Evolutionary conservation across 495 filamentous ascomycete genomes (phyloP).

Genomic region (Aspergillus baeticus): DNA sequence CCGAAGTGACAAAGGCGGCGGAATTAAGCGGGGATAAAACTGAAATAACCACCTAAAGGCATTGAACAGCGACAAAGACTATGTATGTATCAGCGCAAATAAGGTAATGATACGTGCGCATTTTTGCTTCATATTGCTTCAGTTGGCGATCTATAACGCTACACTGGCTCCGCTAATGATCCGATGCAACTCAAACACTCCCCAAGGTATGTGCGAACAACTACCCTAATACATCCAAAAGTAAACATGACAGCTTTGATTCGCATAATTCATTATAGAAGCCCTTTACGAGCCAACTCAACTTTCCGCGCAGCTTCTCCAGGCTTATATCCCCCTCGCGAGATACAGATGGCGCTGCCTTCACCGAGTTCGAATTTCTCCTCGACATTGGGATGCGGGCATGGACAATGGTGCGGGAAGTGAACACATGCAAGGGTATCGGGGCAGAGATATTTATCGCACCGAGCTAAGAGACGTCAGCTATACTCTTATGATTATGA

Average conservation of each 20-base stretch:
- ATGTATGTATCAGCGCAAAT: neutral
- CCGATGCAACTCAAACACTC: neutral
- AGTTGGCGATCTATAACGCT: neutral
- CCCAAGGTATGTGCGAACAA: neutral
- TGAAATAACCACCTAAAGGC: neutral
- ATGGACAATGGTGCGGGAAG: constrained; percentile 93
- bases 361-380: constrained; percentile 88
- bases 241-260: neutral
- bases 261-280: constrained; percentile 56
- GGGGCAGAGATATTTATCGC: constrained; percentile 89
- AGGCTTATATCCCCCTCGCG: constrained; percentile 75
- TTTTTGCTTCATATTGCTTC: neutral
- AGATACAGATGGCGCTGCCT: constrained; percentile 76
- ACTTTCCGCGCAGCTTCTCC: constrained; percentile 76
- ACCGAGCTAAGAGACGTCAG: constrained; percentile 53
- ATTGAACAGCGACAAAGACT: neutral
- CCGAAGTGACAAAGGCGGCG: constrained; percentile 29
- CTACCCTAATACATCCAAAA: neutral
- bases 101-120: too few species aligned
- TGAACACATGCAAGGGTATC: constrained; percentile 86
- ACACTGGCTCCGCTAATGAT: neutral
- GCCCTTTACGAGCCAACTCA: constrained; percentile 77
- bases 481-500: neutral
- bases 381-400: constrained; percentile 73
- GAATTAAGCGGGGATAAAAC: constrained; percentile 38